Base-by-base conservation (phyloP, 345 rosid genomes). In the Hibiscus syriacus region DNA sequence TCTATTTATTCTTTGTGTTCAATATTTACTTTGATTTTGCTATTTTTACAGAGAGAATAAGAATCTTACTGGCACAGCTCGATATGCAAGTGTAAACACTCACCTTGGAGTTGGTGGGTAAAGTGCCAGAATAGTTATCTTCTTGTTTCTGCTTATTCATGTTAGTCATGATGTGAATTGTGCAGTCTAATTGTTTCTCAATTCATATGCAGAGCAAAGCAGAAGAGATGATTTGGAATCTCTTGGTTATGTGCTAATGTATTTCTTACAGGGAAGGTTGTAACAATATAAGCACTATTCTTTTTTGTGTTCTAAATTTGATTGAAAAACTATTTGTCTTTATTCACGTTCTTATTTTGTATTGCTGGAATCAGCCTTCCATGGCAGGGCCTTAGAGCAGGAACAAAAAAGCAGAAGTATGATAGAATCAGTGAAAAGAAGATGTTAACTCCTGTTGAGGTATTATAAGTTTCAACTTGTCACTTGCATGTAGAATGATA, bases 21-120 rank as follows among this genome's bases (percentile, higher is more conserved):
- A 9, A 36, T 3, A 8, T 56, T 43, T 69, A n/a, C 65, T 27
- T 52, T 43, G 39, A 16, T 32, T 52, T 36, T 50, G 29, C 43
- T 74, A 69, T 66, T 19, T n/a, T 75, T 41, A 54, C 81, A 85
- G 90, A 64, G 90, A 85, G 62, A 85, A 83, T 62, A 85, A 85
- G 79, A 85, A 85, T 55, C 80, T 83, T 27, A 83, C 87, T 2
- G 90, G 90, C 70, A 85, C 87, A n/a, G 90, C 90, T 30, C 79
- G 85, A 29, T 85, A 85, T 81, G 87, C 90, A 65, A 83, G 87
- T 54, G 78, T 81, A 49, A 85, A 85, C 70, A 85, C 89, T 71
- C 89, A 85, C 72, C 79, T 79, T 63, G 90, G 90, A 74, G 75
- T 85, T 71, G 90, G 89, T 80, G 55, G 74, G 87, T 81, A 66